These are phyloP conservation scores for Ambrosiella xylebori DNA, from an alignment of 2,329 filamentous ascomycete species.

Conservation along the genomic window DNA sequence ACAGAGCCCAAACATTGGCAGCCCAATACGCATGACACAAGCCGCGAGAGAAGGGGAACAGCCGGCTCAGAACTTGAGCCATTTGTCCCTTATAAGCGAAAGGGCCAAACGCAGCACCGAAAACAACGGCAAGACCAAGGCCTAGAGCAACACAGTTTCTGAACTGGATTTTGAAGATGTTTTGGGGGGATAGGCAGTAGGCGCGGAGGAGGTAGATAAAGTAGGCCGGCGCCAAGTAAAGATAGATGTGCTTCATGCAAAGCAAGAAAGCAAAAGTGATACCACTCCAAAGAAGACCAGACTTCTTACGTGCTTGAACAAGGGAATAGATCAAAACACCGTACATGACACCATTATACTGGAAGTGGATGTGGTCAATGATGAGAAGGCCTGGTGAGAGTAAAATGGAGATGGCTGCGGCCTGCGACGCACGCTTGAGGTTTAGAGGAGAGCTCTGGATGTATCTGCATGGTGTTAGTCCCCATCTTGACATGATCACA, in stretches of 20 bases:
- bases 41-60: conserved; percentile 89
- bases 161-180: conserved; percentile 58
- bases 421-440: conserved; percentile 63
- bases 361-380: conserved; percentile 97
- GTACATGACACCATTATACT: conserved; percentile 97
- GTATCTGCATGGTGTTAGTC: conserved; percentile 34
- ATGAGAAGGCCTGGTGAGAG: conserved; percentile 86
- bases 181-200: conserved; percentile 70
- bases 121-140: conserved; percentile 49
- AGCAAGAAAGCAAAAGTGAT: conserved; percentile 69
- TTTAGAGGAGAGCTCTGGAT: conserved; percentile 49
- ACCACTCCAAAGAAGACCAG: conserved; percentile 61
- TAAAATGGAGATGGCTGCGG: conserved; percentile 72
- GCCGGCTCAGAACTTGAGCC: conserved; percentile 60
- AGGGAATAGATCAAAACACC: conserved; percentile 77
- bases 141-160: conserved; percentile 74
- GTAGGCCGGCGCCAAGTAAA: conserved; percentile 90
- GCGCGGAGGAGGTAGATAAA: conserved; percentile 81
- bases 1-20: conserved; percentile 91
- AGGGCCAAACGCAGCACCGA: conserved; percentile 72
- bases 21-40: conserved; percentile 98
- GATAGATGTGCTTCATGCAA: conserved; percentile 95
- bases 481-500: background rate
- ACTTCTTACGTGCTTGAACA: conserved; percentile 59
- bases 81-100: conserved; percentile 71